These are phyloP conservation scores for Mortierella sp. DNA, from an alignment of 371 early-diverging fungal genomes.

Conservation along the genomic window DNA sequence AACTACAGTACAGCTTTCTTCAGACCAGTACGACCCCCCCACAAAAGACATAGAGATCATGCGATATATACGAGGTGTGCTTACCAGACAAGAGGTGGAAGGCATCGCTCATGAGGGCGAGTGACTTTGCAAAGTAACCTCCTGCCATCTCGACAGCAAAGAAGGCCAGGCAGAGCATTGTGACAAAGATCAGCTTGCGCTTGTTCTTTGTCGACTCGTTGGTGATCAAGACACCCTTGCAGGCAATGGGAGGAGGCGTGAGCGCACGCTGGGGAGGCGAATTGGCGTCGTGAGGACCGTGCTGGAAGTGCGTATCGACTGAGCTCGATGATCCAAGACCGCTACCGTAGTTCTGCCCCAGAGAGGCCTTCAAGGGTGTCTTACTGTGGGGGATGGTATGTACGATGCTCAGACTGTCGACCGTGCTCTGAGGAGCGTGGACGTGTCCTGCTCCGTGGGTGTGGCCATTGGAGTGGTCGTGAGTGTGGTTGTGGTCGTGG, in stretches of 20 bases:
- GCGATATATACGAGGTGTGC: not conserved
- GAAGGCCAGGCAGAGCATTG: constrained; percentile 69
- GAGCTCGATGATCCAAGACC: not conserved
- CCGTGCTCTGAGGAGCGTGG: constrained; percentile 26
- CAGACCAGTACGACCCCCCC: too few species aligned
- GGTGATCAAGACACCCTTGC: constrained; percentile 54
- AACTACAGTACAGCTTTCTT: too few species aligned
- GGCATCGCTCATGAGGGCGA: constrained; percentile 82
- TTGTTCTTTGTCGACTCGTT: constrained; percentile 54
- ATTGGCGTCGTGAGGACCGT: constrained; percentile 21
- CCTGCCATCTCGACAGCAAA: constrained; percentile 80
- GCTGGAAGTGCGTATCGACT: constrained; percentile 3
- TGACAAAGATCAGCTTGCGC: constrained; percentile 56
- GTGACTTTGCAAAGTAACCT: constrained; percentile 75
- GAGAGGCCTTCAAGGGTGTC: constrained; percentile 38
- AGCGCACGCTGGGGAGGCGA: constrained; percentile 30
- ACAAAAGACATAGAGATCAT: not conserved
- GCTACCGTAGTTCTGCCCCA: constrained; percentile 33
- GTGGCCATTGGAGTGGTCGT: constrained; percentile 17
- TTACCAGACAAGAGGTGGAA: constrained; percentile 79
- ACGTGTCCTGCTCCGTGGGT: constrained; percentile 20
- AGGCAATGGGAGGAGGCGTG: constrained; percentile 53
- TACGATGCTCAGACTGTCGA: constrained; percentile 35
- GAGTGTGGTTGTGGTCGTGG: not conserved
- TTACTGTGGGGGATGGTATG: constrained; percentile 32